phyloP scores from a whole-genome alignment of 176 grass and related monocot species.

The Triticum monococcum region DNA sequence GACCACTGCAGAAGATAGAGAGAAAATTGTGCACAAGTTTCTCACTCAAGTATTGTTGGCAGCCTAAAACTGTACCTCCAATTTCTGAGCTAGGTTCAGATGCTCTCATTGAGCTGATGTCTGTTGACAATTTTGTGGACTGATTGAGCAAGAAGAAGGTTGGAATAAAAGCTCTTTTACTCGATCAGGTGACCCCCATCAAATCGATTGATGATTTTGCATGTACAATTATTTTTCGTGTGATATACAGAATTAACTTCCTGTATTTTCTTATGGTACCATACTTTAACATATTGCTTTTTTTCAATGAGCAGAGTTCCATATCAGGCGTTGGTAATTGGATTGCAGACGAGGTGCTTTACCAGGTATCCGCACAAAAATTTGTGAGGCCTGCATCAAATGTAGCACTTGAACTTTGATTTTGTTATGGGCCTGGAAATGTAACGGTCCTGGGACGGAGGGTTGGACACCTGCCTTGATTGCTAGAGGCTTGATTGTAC shows the following conservation, averaged over 20 bases:
- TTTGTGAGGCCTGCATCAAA: not conserved
- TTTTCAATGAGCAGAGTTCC: constrained; percentile 49
- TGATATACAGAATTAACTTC: not conserved
- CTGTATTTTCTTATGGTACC: not conserved
- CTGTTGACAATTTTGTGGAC: constrained; percentile 47
- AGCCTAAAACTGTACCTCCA: constrained; percentile 79
- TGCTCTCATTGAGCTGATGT: constrained; percentile 68
- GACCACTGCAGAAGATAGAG: too few species aligned
- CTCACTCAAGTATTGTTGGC: constrained; percentile 27
- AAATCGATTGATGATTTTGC: not conserved
- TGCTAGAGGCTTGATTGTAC: not conserved
- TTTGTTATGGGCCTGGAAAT: too few species aligned
- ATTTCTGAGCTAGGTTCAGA: constrained; percentile 81
- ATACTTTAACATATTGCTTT: not conserved
- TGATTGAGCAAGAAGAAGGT: constrained; percentile 59
- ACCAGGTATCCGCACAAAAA: constrained; percentile 40
- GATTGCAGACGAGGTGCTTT: constrained; percentile 92
- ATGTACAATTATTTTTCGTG: constrained; percentile 2
- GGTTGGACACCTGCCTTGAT: not conserved
- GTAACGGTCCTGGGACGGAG: not conserved
- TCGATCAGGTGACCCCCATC: constrained; percentile 61
- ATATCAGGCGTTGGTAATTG: constrained; percentile 84
- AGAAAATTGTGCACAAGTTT: constrained; percentile 2
- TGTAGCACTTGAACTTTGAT: not conserved
- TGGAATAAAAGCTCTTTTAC: constrained; percentile 80